Conservation (phyloP, 306 rosid species). For the Echinosophora koreensis region DNA sequence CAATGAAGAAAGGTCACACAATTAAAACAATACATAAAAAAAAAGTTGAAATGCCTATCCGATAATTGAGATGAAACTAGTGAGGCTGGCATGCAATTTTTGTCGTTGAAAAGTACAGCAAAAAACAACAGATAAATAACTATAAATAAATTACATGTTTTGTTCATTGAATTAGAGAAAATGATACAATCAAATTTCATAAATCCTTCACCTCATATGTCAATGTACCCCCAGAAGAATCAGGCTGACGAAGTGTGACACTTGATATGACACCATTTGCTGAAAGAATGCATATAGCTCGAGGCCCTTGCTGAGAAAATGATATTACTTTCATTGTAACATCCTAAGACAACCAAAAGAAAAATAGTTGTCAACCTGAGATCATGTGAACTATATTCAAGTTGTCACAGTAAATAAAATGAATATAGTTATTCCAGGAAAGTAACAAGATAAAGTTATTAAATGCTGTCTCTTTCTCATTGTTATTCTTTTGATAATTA, state of each 20-base stretch:
- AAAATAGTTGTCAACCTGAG: slow-evolving; percentile 14
- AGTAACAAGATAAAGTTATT: slow-evolving; percentile 21
- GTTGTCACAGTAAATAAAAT: slow-evolving; percentile 24
- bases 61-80: slow-evolving; percentile 2
- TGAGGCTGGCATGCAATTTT: slow-evolving; percentile 11
- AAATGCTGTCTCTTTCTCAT: slow-evolving; percentile 1
- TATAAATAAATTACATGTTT: slow-evolving; percentile 10
- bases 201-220: slow-evolving; percentile 73
- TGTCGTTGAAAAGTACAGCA: background rate
- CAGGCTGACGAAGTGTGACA: slow-evolving; percentile 96
- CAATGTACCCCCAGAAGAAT: slow-evolving; percentile 74
- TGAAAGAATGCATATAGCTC: slow-evolving; percentile 88
- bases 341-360: slow-evolving; percentile 65
- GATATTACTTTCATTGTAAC: slow-evolving; percentile 96
- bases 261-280: slow-evolving; percentile 95
- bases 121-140: background rate
- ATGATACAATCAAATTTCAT: slow-evolving; percentile 9
- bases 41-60: slow-evolving; percentile 8
- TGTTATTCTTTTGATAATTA: slow-evolving; percentile 14
- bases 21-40: background rate
- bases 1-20: background rate
- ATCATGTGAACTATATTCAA: slow-evolving; percentile 27
- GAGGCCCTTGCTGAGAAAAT: slow-evolving; percentile 97
- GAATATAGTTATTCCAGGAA: slow-evolving; percentile 23
- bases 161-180: slow-evolving; percentile 33